Conservation (phyloP, 2,329 filamentous ascomycete genomes). For the Pyrenophora graminea region DNA sequence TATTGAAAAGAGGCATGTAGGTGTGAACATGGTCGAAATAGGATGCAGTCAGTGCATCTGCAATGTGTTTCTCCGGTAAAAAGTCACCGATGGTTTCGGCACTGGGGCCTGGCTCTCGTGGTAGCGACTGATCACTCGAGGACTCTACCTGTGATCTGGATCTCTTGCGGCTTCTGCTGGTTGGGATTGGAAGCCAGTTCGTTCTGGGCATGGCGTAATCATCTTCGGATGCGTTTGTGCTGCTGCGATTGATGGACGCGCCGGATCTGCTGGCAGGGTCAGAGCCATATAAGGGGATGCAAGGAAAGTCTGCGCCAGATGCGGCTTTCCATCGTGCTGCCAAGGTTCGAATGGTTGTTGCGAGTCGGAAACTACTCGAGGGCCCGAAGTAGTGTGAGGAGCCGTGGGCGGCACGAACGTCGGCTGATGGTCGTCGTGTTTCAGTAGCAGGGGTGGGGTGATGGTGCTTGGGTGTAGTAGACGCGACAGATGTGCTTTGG, state of each 20-base stretch:
- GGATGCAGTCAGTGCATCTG: slow-evolving; percentile 46
- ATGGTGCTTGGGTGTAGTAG: slow-evolving; percentile 4
- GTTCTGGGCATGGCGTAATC: slow-evolving; percentile 19
- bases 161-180: slow-evolving; percentile 22
- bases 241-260: slow-evolving; percentile 15
- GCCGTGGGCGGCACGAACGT: slow-evolving; percentile 23
- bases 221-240: slow-evolving; percentile 25
- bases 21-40: slow-evolving; percentile 50
- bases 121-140: slow-evolving; percentile 17
- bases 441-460: slow-evolving; percentile 22
- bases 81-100: slow-evolving; percentile 23
- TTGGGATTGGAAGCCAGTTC: slow-evolving; percentile 4
- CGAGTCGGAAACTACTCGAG: slow-evolving; percentile 33
- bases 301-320: slow-evolving; percentile 14
- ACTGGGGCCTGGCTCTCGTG: not conserved
- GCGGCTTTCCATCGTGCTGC: slow-evolving; percentile 29
- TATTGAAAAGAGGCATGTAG: slow-evolving; percentile 47
- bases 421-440: slow-evolving; percentile 13
- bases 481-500: not conserved
- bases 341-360: slow-evolving; percentile 25
- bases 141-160: slow-evolving; percentile 22
- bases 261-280: slow-evolving; percentile 9
- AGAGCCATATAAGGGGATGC: slow-evolving; percentile 10
- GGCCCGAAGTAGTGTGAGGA: slow-evolving; percentile 36
- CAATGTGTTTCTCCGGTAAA: slow-evolving; percentile 44